Conservation (phyloP, 83 land plant genomes). For the Diphasiastrum complanatum region DNA sequence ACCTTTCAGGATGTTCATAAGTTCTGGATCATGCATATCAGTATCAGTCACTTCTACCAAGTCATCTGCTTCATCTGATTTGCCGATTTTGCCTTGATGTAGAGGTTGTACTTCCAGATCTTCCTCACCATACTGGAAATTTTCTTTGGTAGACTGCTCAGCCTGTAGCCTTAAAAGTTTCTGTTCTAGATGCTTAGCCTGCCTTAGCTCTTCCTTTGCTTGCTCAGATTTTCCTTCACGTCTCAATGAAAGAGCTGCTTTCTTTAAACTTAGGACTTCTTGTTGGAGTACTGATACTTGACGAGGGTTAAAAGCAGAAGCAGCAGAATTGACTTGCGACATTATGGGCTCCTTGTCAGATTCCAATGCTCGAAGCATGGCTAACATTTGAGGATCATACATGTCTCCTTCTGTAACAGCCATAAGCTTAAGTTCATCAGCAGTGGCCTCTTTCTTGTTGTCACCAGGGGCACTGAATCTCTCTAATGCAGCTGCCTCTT, state of each 20-base stretch:
- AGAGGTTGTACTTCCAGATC: too few species aligned
- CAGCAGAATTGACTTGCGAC: constrained; percentile 20
- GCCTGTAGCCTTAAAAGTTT: constrained; percentile 13
- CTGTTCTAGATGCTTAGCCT: constrained; percentile 17
- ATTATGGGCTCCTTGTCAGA: too few species aligned
- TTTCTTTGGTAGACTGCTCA: constrained; percentile 1
- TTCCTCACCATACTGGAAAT: constrained; percentile 11
- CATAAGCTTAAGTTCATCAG: background rate
- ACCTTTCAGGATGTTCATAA: constrained; percentile 19
- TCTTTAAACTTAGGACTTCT: constrained; percentile 51
- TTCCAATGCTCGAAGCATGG: too few species aligned
- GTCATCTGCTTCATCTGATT: too few species aligned
- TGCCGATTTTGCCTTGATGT: too few species aligned
- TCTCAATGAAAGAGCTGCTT: constrained; percentile 57
- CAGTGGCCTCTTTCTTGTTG: background rate
- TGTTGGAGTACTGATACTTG: constrained; percentile 56
- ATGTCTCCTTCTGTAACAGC: background rate
- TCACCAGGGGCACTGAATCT: background rate
- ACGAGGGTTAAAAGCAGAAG: constrained; percentile 42
- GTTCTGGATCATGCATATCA: constrained; percentile 27
- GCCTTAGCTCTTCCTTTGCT: background rate
- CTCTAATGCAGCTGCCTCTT: constrained; percentile 28
- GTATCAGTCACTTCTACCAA: constrained; percentile 21
- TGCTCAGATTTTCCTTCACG: constrained; percentile 27
- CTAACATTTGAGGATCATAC: too few species aligned